Evolutionary conservation across 305 asterid species (phyloP), one percentile per base, ranked within the genome.

Genomic region (Solanum chacoense): DNA sequence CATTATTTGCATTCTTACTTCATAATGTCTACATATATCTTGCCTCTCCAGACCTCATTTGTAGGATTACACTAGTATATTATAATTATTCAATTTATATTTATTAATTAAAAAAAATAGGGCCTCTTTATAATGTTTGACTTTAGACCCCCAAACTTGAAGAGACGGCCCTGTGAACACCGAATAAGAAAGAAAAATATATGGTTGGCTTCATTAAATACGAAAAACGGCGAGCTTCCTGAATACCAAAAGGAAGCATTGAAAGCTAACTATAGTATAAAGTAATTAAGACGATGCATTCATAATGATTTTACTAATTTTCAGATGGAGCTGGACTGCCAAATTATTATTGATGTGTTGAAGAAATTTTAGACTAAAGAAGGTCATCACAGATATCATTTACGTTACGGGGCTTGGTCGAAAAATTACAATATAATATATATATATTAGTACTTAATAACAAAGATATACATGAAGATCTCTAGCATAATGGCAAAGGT

Each of bases 351-450:
- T 59, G 69, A 8, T 20, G 24, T 59, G 26, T 59, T 59, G 69
- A 59, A 20, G 69, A 59, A 59, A 59, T 20, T 20, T 20, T 59
- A 59, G 69, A 20, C 69, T 55, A 55, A 18, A 18, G 24, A 50
- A 2, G 24, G 65, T 18, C 10, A 50, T 50, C 65, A 50, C n/a
- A 16, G n/a, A 16, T 50, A 16, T 50, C 9, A 50, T 16, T 50
- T 50, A 50, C 8, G 8, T 6, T 50, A 18, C 1, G 9, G 0
- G 16, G 6, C 7, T 42, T 42, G 0, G 1, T 50, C n/a, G 0
- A 50, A 50, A 50, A 16, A 50, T 50, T 50, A 50, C 9, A 50
- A 16, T 50, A 32, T 32, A 32, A 31, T 31, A 6, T 6, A 13
- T 45, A 14, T 45, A 50, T 50, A 50, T 50, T 12, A 42, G 18